Evolutionary conservation across 164 flowering plant genomes (phyloP).

Genomic region (Magnolia kwangsiensis): DNA sequence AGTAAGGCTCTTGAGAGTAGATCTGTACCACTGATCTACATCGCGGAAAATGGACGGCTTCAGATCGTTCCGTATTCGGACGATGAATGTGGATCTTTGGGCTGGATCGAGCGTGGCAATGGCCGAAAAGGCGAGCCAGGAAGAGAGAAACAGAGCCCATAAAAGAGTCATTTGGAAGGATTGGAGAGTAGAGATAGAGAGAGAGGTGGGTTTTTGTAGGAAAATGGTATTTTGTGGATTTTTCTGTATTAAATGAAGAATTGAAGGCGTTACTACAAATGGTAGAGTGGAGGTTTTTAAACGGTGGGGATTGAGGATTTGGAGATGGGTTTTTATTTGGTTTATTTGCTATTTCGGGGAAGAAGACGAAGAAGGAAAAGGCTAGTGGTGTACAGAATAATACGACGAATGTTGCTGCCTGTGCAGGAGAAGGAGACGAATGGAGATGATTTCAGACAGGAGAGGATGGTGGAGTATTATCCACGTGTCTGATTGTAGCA

Average conservation of each 20-base stretch:
- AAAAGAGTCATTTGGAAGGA: constrained; percentile 12
- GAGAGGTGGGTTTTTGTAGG: background rate
- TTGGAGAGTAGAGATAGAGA: background rate
- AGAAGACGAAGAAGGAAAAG: background rate
- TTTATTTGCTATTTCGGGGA: background rate
- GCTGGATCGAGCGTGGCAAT: background rate
- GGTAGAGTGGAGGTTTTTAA: too few species aligned
- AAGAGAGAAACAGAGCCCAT: constrained; percentile 11
- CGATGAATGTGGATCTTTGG: constrained; percentile 28
- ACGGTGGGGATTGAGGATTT: background rate
- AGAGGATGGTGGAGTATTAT: too few species aligned
- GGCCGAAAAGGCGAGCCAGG: constrained; percentile 6
- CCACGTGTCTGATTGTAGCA: too few species aligned
- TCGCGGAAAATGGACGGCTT: constrained; percentile 36
- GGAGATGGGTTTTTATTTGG: background rate
- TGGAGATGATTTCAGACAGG: too few species aligned
- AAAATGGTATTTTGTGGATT: background rate
- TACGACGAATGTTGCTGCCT: background rate
- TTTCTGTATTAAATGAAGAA: background rate
- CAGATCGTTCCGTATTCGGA: constrained; percentile 37
- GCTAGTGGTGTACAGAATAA: background rate
- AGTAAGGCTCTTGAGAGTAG: constrained; percentile 30
- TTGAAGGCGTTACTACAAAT: background rate
- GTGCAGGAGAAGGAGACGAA: too few species aligned
- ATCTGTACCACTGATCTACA: constrained; percentile 46